Base-by-base conservation (phyloP, 441 rosid species). In the Populus tomentosa region DNA sequence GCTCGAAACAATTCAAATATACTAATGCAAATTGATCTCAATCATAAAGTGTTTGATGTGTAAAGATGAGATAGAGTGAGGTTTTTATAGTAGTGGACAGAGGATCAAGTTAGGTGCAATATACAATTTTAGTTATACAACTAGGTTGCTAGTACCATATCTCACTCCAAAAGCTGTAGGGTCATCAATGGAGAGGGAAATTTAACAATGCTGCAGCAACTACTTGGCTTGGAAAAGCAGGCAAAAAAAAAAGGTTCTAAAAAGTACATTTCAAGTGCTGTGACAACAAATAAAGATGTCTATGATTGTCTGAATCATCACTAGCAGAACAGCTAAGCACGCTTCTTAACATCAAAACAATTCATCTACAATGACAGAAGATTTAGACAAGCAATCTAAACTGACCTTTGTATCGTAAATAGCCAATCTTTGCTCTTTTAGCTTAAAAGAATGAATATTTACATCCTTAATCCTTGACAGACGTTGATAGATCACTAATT, bases 151-250 rank as follows among this genome's bases (percentile, higher is more conserved):
- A 71, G 80, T 23, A 62, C 5, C 30, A 61, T 61, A 40, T 73
- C 66, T 75, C 79, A 46, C 50, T 67, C 67, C 46, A 24, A 26
- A 71, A 80, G 76, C 82, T 86, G 80, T 71, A 42, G 83, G 83
- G 78, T 83, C 42, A 78, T 79, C 62, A 38, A 74, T 73, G 28
- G 73, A 73, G 66, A 75, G 81, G 70, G 40, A 59, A 73, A 36
- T 83, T 85, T 82, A 78, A 82, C 72, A 42, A 42, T 42, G 50
- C 89, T 89, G 93, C 92, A 86, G 87, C 72, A 10, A 84, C 80
- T 2, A 21, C 5, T 71, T 59, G n/a, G 11, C 64, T 59, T n/a
- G 64, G 24, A n/a, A 59, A 8, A n/a, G 26, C 50, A 42, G 16
- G 14, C 13, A 11, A 42, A 75, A 75, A 64, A 26, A 3, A 26